phyloP scores from a whole-genome alignment of 768 basidiomycete genomes.

The Psilocybe tampanensis region DNA sequence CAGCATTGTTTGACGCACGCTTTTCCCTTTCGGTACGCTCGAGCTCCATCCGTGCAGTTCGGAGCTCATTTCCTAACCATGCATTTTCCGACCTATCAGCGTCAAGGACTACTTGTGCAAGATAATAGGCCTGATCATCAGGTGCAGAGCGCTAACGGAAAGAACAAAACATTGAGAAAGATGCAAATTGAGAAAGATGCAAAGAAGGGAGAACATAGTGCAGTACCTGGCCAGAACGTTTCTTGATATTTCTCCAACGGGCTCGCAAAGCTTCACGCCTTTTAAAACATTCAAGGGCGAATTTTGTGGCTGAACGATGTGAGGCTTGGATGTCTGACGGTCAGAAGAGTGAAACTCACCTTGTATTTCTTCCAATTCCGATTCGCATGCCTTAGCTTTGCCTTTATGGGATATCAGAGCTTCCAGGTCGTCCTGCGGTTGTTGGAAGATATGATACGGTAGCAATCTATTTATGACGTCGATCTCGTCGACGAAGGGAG shows the following conservation, averaged over 20 bases:
- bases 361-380: conserved; percentile 51
- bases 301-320: conserved; percentile 58
- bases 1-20: conserved; percentile 47
- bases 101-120: conserved; percentile 68
- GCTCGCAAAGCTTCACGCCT: conserved; percentile 56
- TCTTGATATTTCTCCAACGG: conserved; percentile 58
- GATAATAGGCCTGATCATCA: conserved; percentile 62
- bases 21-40: conserved; percentile 74
- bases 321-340: conserved; percentile 1
- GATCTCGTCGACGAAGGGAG: conserved; percentile 60
- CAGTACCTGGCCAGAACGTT: conserved; percentile 57
- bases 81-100: conserved; percentile 65
- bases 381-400: conserved; percentile 57
- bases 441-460: conserved; percentile 81
- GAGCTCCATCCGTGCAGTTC: conserved; percentile 61
- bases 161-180: not conserved
- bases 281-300: conserved; percentile 67
- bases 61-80: conserved; percentile 58
- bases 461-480: conserved; percentile 75
- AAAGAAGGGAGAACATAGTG: not conserved
- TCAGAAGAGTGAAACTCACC: conserved; percentile 34
- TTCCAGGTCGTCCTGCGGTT: conserved; percentile 67
- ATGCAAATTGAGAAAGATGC: not conserved
- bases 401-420: conserved; percentile 47
- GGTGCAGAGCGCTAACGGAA: conserved; percentile 55